A percentile compares a stretch with the other conserved stretches of the same genome.
These are phyloP conservation scores for Salix arbutifolia DNA, from an alignment of 345 rosid species.

Conservation along the genomic window DNA sequence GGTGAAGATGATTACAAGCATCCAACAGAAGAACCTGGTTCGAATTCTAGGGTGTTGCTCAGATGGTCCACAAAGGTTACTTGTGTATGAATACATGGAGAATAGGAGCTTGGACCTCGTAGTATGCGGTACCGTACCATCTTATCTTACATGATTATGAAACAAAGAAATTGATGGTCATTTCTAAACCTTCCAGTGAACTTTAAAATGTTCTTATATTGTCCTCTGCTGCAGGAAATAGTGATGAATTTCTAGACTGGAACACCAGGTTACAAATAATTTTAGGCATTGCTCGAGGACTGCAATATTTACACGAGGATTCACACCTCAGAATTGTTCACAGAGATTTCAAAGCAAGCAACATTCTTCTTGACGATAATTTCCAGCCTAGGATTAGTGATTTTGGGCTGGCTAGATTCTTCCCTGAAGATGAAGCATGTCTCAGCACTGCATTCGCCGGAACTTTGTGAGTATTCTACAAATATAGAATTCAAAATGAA, in stretches of 20 bases:
- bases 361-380: constrained; percentile 66
- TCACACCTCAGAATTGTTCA: constrained; percentile 56
- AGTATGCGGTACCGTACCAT: constrained; percentile 42
- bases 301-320: constrained; percentile 68
- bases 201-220: background rate
- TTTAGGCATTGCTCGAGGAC: constrained; percentile 55
- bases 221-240: constrained; percentile 32
- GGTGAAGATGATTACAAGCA: constrained; percentile 72
- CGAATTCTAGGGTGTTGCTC: constrained; percentile 65
- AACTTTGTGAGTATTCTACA: constrained; percentile 45
- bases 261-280: constrained; percentile 51
- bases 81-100: constrained; percentile 65
- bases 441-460: constrained; percentile 68
- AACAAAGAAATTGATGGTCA: no score
- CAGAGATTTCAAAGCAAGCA: constrained; percentile 75
- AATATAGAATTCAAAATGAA: background rate
- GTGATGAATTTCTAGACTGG: constrained; percentile 43
- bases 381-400: constrained; percentile 65
- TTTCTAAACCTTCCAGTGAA: background rate
- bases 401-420: constrained; percentile 69
- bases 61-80: constrained; percentile 52
- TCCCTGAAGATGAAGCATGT: constrained; percentile 66
- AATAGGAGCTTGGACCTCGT: constrained; percentile 60
- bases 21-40: constrained; percentile 70
- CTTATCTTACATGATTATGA: background rate